phyloP scores from a whole-genome alignment of 345 rosid genomes.

The Garcia nutans region DNA sequence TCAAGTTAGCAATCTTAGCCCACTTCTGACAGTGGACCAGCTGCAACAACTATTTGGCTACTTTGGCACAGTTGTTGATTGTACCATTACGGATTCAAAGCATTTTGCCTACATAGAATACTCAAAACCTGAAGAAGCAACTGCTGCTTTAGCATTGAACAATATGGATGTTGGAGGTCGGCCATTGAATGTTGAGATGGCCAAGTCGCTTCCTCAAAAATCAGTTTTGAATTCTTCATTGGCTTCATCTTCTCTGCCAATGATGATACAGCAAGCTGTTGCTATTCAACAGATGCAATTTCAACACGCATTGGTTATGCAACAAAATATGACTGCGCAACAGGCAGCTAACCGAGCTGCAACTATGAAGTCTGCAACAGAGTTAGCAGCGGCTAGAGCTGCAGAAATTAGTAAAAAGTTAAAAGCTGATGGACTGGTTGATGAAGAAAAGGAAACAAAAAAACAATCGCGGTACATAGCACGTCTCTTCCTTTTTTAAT shows the following conservation, averaged over 20 bases:
- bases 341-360: slow-evolving; percentile 98
- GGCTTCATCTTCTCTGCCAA: slow-evolving; percentile 76
- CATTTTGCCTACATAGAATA: slow-evolving; percentile 89
- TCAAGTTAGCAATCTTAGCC: slow-evolving; percentile 97
- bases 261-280: slow-evolving; percentile 99
- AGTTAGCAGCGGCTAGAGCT: slow-evolving; percentile 95
- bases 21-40: slow-evolving; percentile 86
- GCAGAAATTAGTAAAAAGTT: slow-evolving; percentile 90
- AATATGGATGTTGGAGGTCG: slow-evolving; percentile 94
- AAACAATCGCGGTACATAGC: slow-evolving; percentile 57
- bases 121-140: slow-evolving; percentile 83
- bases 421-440: slow-evolving; percentile 73
- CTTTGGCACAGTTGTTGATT: slow-evolving; percentile 86
- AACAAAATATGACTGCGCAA: slow-evolving; percentile 89
- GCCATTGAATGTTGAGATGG: slow-evolving; percentile 94
- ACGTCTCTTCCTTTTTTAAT: not conserved
- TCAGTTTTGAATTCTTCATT: slow-evolving; percentile 46
- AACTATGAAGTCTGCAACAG: slow-evolving; percentile 96
- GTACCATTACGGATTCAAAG: slow-evolving; percentile 81
- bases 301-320: slow-evolving; percentile 97
- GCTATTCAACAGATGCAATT: slow-evolving; percentile 99
- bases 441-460: slow-evolving; percentile 57
- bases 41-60: slow-evolving; percentile 88
- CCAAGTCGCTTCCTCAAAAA: slow-evolving; percentile 85
- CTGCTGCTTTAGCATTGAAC: slow-evolving; percentile 85